Conservation (phyloP, 2,329 filamentous ascomycete genomes). For the Lachnellula willkommii region DNA sequence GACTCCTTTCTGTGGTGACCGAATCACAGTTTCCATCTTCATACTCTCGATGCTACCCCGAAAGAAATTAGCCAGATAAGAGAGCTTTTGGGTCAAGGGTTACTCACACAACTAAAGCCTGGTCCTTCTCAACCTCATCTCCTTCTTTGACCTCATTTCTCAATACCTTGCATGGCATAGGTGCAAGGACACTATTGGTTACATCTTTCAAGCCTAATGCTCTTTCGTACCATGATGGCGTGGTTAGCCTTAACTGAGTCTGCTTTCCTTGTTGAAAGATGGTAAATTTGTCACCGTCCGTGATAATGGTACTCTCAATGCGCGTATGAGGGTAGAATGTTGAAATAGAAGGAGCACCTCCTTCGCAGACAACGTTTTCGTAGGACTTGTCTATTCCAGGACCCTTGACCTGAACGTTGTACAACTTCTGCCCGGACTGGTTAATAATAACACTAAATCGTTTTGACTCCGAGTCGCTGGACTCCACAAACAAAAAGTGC, state of each 20-base stretch:
- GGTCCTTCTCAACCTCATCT: constrained; percentile 75
- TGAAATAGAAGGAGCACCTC: constrained; percentile 47
- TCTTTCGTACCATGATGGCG: constrained; percentile 79
- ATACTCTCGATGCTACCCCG: constrained; percentile 67
- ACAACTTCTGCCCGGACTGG: constrained; percentile 34
- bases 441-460: constrained; percentile 24
- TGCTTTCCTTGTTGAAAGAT: constrained; percentile 69
- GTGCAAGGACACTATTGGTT: constrained; percentile 77
- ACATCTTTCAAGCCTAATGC: constrained; percentile 77
- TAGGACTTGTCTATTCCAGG: constrained; percentile 36
- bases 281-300: constrained; percentile 56
- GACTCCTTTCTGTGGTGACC: constrained; percentile 66
- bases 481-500: constrained; percentile 25
- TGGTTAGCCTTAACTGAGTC: constrained; percentile 51
- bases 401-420: constrained; percentile 41
- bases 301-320: constrained; percentile 72
- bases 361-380: constrained; percentile 41
- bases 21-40: constrained; percentile 85
- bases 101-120: constrained; percentile 74
- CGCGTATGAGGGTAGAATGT: constrained; percentile 79
- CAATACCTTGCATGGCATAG: constrained; percentile 96
- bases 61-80: constrained; percentile 23
- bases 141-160: constrained; percentile 83
- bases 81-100: background rate
- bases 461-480: constrained; percentile 7